Conservation (phyloP, 495 filamentous ascomycete genomes). For the Penicillium steckii region DNA sequence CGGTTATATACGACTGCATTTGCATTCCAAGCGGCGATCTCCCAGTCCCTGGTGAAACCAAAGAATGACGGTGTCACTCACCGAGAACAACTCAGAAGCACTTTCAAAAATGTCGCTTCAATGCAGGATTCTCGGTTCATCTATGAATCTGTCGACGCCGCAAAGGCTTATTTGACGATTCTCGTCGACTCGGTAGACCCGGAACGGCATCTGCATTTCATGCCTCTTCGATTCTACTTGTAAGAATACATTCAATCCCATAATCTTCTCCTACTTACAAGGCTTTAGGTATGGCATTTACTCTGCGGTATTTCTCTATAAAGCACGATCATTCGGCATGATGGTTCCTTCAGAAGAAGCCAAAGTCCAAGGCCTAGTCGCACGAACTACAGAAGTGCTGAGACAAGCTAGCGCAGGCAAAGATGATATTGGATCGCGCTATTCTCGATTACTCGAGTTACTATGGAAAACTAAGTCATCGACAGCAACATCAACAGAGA, state of each 20-base stretch:
- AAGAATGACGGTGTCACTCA: constrained; percentile 37
- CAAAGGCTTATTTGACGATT: constrained; percentile 55
- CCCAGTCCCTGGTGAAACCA: constrained; percentile 50
- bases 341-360: constrained; percentile 50
- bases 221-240: constrained; percentile 59
- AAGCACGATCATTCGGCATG: constrained; percentile 57
- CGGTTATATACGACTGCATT: constrained; percentile 66
- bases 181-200: constrained; percentile 55
- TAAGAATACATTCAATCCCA: constrained; percentile 25
- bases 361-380: constrained; percentile 51
- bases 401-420: constrained; percentile 52
- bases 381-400: constrained; percentile 49
- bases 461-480: constrained; percentile 45
- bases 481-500: constrained; percentile 25
- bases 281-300: constrained; percentile 47
- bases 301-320: constrained; percentile 56
- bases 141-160: constrained; percentile 62
- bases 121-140: constrained; percentile 63
- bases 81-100: constrained; percentile 41
- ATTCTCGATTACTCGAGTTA: constrained; percentile 53
- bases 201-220: constrained; percentile 55
- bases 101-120: constrained; percentile 53
- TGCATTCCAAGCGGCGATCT: constrained; percentile 65
- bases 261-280: constrained; percentile 4
- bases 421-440: constrained; percentile 55